These are phyloP conservation scores for Suhomyces ambrosiae DNA, from an alignment of 1,139 yeast species.

Conservation along the genomic window DNA sequence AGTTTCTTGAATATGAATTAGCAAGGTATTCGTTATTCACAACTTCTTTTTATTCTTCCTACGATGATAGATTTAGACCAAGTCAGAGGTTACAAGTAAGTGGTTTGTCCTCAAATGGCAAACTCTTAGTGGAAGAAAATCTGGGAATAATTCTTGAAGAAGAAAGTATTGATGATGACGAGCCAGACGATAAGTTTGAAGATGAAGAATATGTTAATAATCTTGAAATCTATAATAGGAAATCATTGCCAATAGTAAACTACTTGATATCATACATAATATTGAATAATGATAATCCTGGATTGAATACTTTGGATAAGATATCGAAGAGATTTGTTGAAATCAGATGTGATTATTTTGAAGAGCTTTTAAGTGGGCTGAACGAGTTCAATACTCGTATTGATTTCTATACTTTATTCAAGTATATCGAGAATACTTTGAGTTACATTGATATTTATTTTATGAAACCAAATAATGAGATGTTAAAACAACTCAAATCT, in stretches of 20 bases:
- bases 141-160: constrained; percentile 19
- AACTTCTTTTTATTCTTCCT: constrained; percentile 13
- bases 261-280: constrained; percentile 38
- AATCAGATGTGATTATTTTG: constrained; percentile 21
- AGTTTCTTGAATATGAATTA: constrained; percentile 29
- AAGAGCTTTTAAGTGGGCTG: constrained; percentile 5
- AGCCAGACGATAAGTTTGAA: constrained; percentile 10
- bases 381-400: constrained; percentile 12
- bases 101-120: constrained; percentile 5
- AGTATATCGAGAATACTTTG: constrained; percentile 40
- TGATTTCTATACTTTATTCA: constrained; percentile 32
- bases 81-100: constrained; percentile 18
- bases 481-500: constrained; percentile 22
- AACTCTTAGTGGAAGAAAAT: constrained; percentile 18
- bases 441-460: constrained; percentile 31
- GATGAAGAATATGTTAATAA: constrained; percentile 17
- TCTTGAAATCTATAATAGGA: constrained; percentile 21
- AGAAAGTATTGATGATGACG: constrained; percentile 18
- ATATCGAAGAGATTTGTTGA: constrained; percentile 27
- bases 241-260: constrained; percentile 36
- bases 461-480: constrained; percentile 22
- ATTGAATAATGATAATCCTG: constrained; percentile 22
- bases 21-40: constrained; percentile 22
- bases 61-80: constrained; percentile 20
- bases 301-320: constrained; percentile 24